Evolutionary conservation across 352 stramenopile species (phyloP).

Genomic region (Phytopythium mirpurense): DNA sequence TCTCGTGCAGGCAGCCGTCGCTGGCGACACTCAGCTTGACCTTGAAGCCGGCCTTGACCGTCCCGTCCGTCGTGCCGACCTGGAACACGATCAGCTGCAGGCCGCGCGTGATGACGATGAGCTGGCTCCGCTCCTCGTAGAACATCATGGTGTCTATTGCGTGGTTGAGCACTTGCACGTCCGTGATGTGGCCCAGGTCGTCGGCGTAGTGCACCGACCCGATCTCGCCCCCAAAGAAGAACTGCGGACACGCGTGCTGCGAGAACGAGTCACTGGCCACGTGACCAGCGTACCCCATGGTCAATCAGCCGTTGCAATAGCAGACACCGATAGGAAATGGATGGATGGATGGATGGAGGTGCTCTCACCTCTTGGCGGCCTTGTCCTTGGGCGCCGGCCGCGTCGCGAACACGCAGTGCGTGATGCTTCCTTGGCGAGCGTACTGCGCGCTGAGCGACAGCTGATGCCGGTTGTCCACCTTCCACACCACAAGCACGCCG

Average conservation of each 20-base stretch:
- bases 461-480: constrained; percentile 74
- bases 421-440: constrained; percentile 79
- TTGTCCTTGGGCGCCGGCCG: constrained; percentile 32
- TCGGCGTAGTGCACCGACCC: constrained; percentile 90
- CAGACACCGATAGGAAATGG: too few relatives aligned
- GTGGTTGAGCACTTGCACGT: constrained; percentile 84
- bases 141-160: constrained; percentile 90
- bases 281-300: too few relatives aligned
- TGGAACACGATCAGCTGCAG: constrained; percentile 89
- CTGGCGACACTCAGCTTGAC: constrained; percentile 88
- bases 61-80: constrained; percentile 72
- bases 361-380: constrained; percentile 36
- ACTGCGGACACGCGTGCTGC: constrained; percentile 66
- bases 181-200: constrained; percentile 89
- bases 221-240: constrained; percentile 92
- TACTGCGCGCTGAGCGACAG: constrained; percentile 83
- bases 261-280: constrained; percentile 40
- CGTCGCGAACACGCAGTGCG: constrained; percentile 83
- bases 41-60: constrained; percentile 78
- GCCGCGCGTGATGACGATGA: constrained; percentile 90
- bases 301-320: too few relatives aligned
- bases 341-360: too few relatives aligned
- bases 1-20: constrained; percentile 77
- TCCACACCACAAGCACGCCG: constrained; percentile 82
- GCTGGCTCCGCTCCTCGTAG: constrained; percentile 62